A percentile compares a stretch with the other conserved stretches of the same genome.
Conservation (phyloP, 306 rosid genomes). For the Echinosophora koreensis region DNA sequence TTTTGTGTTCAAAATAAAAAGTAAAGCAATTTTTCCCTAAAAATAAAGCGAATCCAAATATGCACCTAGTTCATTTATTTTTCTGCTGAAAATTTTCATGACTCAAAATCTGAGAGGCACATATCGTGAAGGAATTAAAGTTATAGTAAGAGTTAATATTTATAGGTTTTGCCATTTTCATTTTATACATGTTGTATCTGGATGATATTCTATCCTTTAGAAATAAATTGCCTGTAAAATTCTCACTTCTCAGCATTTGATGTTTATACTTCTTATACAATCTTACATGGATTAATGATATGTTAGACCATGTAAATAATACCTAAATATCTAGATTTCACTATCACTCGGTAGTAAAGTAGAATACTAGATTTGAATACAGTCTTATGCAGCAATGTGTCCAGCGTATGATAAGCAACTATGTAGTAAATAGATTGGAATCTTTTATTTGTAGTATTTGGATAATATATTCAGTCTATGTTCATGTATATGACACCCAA, state of each 20-base stretch:
- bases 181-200: neutral
- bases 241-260: slow-evolving; percentile 8
- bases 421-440: neutral
- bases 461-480: neutral
- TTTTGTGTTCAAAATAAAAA: no score
- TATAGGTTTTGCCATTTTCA: neutral
- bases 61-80: neutral
- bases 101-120: neutral
- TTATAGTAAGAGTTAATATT: neutral
- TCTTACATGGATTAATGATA: neutral
- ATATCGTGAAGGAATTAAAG: neutral
- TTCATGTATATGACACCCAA: slow-evolving; percentile 20
- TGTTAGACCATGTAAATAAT: neutral
- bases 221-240: neutral
- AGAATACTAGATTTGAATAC: slow-evolving; percentile 9
- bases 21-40: no score
- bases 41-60: no score
- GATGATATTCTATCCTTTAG: neutral
- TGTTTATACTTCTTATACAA: neutral
- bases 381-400: neutral
- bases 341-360: neutral
- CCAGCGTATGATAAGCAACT: neutral
- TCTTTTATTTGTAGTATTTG: slow-evolving; percentile 17
- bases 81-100: slow-evolving; percentile 1
- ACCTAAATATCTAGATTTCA: neutral